Evolutionary conservation across 108 stramenopile genomes (phyloP), one percentile per base, ranked within the genome.

Genomic region (Cyclostephanos tholiformis): DNA sequence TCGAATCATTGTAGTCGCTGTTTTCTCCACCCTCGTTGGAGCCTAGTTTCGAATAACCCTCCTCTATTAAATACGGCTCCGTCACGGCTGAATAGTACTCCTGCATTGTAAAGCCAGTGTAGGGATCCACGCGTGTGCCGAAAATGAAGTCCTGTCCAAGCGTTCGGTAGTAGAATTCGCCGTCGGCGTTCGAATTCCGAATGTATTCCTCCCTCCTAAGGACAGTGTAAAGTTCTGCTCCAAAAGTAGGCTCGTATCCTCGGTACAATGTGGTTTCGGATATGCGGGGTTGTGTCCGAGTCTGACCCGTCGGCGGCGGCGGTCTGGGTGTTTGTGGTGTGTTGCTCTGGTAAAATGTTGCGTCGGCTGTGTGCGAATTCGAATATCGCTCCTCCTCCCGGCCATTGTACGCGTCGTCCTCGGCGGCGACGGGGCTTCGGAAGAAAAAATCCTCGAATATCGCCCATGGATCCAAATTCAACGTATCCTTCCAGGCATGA

Each of bases 391-490:
- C 49, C 23, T 30, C 57, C 16, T 46, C 16, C 44, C 2, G 44
- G 44, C 16, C 14, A 27, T 49, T 22, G 29, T 80, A 20, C 26
- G 35, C 19, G 27, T 22, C 13, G 23, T 35, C 60, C 44, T 52
- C 51, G 26, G 32, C 51, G 26, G 32, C 65, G 17, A 7, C 36
- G 14, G 82, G 59, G 10, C 77, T 65, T 51, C 86, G 84, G 79
- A 87, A 90, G 57, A 90, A 88, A 75, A 90, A 85, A 11, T 90
- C 86, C 62, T 88, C 86, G 72, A 90, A 90, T 5, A 88, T 78
- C 13, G 61, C 63, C 75, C 83, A 79, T 12, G 89, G 89, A 85
- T 90, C 89, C 38, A 72, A 82, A 65, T 82, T 84, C 23, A 83
- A 73, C 48, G 56, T 43, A 72, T 78, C 55, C 48, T 73, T 80